Conservation (phyloP, 2,329 filamentous ascomycete genomes). For the Grosmannia penicillata region DNA sequence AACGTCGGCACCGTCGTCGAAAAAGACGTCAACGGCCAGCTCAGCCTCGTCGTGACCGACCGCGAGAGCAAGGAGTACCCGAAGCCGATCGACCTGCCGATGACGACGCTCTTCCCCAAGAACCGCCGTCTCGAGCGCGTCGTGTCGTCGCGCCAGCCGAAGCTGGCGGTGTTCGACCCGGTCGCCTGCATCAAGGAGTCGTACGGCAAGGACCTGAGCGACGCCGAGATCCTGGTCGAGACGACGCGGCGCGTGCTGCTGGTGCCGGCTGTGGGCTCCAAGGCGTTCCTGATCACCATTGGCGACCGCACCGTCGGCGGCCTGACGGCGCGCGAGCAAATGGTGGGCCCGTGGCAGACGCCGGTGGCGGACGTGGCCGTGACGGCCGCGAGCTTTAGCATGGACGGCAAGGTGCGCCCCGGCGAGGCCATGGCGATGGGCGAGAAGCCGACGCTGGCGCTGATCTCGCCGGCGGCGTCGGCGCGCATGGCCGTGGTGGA, state of each 20-base stretch:
- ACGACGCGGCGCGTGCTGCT: conserved; percentile 70
- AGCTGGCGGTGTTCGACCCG: conserved; percentile 59
- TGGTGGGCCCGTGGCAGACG: conserved; percentile 92
- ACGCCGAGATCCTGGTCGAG: conserved; percentile 40
- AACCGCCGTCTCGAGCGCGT: conserved; percentile 66
- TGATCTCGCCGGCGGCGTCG: conserved; percentile 81
- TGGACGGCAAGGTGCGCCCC: conserved; percentile 50
- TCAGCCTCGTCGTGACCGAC: conserved; percentile 64
- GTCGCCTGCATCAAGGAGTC: conserved; percentile 48
- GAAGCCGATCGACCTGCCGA: conserved; percentile 74
- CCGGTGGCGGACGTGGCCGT: conserved; percentile 91
- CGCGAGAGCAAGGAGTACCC: conserved; percentile 61
- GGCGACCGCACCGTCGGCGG: conserved; percentile 86
- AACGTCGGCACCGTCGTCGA: conserved; percentile 68
- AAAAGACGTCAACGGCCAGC: conserved; percentile 46
- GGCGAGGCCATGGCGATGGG: conserved; percentile 99
- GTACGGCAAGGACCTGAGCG: conserved; percentile 36
- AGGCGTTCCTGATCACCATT: conserved; percentile 94
- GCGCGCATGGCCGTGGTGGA: conserved; percentile 95
- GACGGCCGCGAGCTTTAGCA: conserved; percentile 65
- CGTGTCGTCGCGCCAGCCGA: conserved; percentile 54
- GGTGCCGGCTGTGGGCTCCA: conserved; percentile 85
- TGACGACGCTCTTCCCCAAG: conserved; percentile 79
- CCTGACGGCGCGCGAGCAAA: conserved; percentile 77
- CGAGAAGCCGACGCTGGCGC: conserved; percentile 74